Evolutionary conservation across 2,329 filamentous ascomycete genomes (phyloP), one percentile per base, ranked within the genome.

Genomic region (Neobulgaria alba): DNA sequence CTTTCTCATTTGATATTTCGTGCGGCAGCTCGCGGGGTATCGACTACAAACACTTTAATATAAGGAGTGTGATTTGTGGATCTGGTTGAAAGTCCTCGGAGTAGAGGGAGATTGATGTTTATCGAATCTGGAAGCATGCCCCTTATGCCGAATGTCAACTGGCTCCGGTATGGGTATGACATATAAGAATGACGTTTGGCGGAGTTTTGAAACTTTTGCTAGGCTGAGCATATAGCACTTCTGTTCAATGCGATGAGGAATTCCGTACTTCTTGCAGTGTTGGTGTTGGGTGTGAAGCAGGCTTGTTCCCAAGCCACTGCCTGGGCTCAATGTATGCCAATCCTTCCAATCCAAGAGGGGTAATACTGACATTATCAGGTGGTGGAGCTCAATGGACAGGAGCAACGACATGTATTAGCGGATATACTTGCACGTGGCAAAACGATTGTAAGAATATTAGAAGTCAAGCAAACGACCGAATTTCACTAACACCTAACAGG

Each of bases 381-480:
- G 23, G 23, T 26, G 23, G 23, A 26, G 23, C 12, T 7, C 18
- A 12, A 8, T 45, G 30, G 26, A 38, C 34, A 15, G 42, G 42
- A 12, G 15, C 19, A 10, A 39, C 39, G 9, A 38, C 34, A 16
- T 45, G 42, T 26, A 31, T 29, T 31, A 12, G 16, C 20, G 42
- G 42, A 26, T 45, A 34, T 21, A 8, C 17, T 29, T 45, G 42
- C 23, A 18, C 18, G 29, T 38, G 18, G 20, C 34, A 36, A 18
- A 45, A 45, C 29, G 2, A 10, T 12, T 45, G 42, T 45, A 33
- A 45, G n/a, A n/a, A 38, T 29, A 7, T 5, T 7, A 21, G 5
- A 19, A 18, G 14, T 8, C 14, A 7, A 30, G 5, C 9, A 12
- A 12, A 7, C 12, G 21, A n/a, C 10, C 9, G 3, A 15, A 16